Evolutionary conservation across 2,329 filamentous ascomycete species (phyloP), one percentile per base, ranked within the genome.

Genomic region (Lasiodiplodia theobromae): DNA sequence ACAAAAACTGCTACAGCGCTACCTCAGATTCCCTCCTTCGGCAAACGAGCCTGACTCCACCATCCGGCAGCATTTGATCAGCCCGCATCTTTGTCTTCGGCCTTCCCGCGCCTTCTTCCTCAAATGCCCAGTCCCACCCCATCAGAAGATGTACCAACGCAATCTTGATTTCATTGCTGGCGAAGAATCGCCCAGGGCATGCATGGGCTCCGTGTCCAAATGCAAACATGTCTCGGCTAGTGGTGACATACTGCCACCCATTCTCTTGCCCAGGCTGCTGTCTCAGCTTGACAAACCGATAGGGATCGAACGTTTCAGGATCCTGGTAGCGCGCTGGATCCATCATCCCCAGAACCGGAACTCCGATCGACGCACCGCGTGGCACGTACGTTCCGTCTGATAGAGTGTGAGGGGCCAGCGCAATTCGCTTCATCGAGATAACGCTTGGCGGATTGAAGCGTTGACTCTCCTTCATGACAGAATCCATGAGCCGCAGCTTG

Each of bases 391-490:
- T 72, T 53, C 75, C 74, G 53, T 77, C 73, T 14, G 74, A 74
- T 4, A 78, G 72, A 3, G 56, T 69, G n/a, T 77, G 68, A 56
- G 75, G 68, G n/a, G 69, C 40, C 6, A 62, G 70, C 16, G 71
- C 74, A 14, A 70, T 66, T n/a, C 77, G 74, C 18, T 71, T 71
- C 74, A 78, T 75, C 11, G 70, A 63, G 4, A 69, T 72, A 72
- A 70, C 14, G 58, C 37, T 11, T 71, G 69, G 0, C 7, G 72
- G 72, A 21, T 73, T 75, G n/a, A 75, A 49, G 49, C 77, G 70
- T 66, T 78, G 76, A 3, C 71, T 72, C 66, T 79, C 77, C 68
- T 77, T 78, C 64, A 78, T 71, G 53, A 77, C 71, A 68, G 73
- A 76, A 68, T 79, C 77, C 56, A 79, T 70, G 16, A 78, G 69